These are phyloP conservation scores for Copromyces sp. DNA, from an alignment of 495 filamentous ascomycete species.

Conservation along the genomic window DNA sequence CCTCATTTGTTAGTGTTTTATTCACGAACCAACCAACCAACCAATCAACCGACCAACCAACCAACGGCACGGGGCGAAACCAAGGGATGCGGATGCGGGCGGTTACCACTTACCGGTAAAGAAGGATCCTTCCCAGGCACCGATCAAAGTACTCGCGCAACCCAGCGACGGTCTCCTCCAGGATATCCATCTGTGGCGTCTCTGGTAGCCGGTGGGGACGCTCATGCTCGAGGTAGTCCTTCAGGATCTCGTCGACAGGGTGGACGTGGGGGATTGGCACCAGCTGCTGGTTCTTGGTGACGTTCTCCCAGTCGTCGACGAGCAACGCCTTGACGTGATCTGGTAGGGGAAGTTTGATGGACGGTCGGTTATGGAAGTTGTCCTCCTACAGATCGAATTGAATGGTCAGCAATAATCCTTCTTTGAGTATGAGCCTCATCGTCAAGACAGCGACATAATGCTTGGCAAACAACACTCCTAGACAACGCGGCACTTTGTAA, in stretches of 20 bases:
- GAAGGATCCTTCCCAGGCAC: conserved; percentile 70
- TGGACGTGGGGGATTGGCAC: conserved; percentile 69
- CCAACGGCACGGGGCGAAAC: neutral
- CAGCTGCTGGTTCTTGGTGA: conserved; percentile 86
- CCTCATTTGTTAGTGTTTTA: neutral
- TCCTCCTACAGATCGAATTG: conserved; percentile 56
- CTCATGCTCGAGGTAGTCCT: conserved; percentile 65
- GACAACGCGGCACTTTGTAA: neutral
- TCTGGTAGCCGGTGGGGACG: conserved; percentile 52
- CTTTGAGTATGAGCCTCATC: conserved; percentile 14
- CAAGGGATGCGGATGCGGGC: neutral
- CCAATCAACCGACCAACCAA: neutral
- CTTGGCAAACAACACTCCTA: neutral
- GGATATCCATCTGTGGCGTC: conserved; percentile 65
- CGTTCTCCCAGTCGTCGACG: conserved; percentile 97
- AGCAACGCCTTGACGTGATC: conserved; percentile 82
- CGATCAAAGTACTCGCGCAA: conserved; percentile 88
- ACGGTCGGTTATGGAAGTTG: conserved; percentile 63
- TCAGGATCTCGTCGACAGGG: conserved; percentile 65
- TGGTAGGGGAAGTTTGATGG: conserved; percentile 69
- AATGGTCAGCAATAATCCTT: neutral
- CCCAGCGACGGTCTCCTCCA: conserved; percentile 78
- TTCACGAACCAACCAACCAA: neutral
- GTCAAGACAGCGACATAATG: neutral
- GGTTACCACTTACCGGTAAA: conserved; percentile 53